Conservation (phyloP, 768 basidiomycete genomes). For the Collybia sp. region DNA sequence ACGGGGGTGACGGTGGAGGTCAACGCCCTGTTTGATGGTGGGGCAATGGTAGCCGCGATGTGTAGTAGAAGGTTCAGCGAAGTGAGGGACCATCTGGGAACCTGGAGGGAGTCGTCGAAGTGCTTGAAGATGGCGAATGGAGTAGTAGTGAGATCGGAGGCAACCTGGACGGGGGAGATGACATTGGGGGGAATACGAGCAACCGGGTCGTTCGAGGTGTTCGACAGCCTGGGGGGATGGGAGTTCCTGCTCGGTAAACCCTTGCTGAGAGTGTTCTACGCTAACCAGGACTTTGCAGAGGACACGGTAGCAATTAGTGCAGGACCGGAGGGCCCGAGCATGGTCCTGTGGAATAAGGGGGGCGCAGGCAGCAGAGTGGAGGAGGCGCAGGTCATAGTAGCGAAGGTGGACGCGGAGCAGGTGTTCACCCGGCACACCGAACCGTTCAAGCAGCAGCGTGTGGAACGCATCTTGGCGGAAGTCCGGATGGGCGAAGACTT, state of each 20-base stretch:
- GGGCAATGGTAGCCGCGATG: too few species aligned
- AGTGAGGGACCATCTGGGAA: neutral
- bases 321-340: too few species aligned
- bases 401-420: too few species aligned
- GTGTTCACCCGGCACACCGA: neutral
- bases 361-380: too few species aligned
- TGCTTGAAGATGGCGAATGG: neutral
- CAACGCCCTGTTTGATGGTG: constrained; percentile 8
- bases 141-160: neutral
- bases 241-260: too few species aligned
- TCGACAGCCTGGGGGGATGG: neutral
- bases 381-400: too few species aligned
- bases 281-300: too few species aligned
- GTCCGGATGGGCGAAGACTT: constrained; percentile 25
- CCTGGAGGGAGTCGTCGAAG: neutral
- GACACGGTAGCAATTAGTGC: too few species aligned
- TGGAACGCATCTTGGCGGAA: constrained; percentile 12
- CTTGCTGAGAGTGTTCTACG: too few species aligned
- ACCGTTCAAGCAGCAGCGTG: constrained; percentile 14
- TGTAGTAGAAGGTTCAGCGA: constrained; percentile 10
- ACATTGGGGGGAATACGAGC: neutral
- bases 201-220: neutral
- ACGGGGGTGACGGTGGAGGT: constrained; percentile 8
- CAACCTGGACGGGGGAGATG: neutral
- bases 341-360: too few species aligned